Evolutionary conservation across 1,139 yeast species (phyloP).

Genomic region (Ashbya aceris): DNA sequence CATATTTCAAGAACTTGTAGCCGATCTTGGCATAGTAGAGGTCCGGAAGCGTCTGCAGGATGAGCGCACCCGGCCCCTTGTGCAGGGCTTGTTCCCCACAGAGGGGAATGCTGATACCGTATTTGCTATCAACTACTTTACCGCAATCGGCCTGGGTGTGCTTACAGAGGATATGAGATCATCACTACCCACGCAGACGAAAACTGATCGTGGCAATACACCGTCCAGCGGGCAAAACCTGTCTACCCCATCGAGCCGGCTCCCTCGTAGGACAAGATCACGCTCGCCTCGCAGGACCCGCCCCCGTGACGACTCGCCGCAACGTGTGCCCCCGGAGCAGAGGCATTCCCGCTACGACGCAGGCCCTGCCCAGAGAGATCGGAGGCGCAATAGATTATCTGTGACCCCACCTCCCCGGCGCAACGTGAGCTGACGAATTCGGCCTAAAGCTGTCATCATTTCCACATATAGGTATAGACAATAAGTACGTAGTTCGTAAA

Average conservation of each 20-base stretch:
- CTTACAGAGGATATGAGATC: slow-evolving; percentile 77
- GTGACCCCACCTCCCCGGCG: not conserved
- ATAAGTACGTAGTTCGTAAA: too few species aligned
- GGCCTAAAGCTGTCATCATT: too few species aligned
- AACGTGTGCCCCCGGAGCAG: not conserved
- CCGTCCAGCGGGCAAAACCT: too few species aligned
- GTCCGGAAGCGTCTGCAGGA: slow-evolving; percentile 43
- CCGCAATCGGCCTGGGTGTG: slow-evolving; percentile 83
- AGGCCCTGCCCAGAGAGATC: not conserved
- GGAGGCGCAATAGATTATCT: not conserved
- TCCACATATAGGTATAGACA: too few species aligned
- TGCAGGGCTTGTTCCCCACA: slow-evolving; percentile 39
- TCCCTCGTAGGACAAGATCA: slow-evolving; percentile 1
- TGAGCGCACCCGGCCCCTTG: slow-evolving; percentile 39
- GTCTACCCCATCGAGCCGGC: not conserved
- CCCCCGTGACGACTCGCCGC: not conserved
- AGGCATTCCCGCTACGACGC: not conserved
- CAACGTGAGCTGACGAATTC: not conserved
- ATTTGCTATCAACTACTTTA: slow-evolving; percentile 82
- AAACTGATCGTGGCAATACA: not conserved
- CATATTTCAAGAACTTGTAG: slow-evolving; percentile 69
- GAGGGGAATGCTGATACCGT: slow-evolving; percentile 51
- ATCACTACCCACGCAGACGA: slow-evolving; percentile 28
- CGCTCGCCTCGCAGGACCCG: not conserved
- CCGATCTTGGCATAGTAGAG: slow-evolving; percentile 57